Percentiles rank a stretch among this genome's conserved stretches.
These are phyloP conservation scores for Platanus orientalis DNA, from an alignment of 164 flowering plant species.

Conservation along the genomic window DNA sequence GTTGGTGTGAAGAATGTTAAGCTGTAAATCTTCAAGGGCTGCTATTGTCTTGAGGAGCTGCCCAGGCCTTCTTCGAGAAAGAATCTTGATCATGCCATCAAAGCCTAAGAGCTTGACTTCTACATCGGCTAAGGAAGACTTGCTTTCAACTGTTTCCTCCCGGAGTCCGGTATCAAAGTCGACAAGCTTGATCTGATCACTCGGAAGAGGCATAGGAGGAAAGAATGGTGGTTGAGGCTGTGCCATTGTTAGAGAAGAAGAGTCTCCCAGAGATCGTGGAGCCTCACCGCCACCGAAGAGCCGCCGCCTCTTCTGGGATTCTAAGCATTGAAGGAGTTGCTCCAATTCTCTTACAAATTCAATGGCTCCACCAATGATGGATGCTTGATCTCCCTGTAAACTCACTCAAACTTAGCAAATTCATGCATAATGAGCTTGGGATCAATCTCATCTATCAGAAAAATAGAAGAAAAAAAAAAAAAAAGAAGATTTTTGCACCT, in stretches of 20 bases:
- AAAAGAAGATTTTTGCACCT: too few relatives aligned
- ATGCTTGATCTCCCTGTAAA: constrained; percentile 93
- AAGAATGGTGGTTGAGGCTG: constrained; percentile 34
- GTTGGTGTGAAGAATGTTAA: constrained; percentile 83
- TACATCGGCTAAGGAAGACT: constrained; percentile 78
- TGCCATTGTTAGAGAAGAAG: constrained; percentile 25
- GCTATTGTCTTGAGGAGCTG: constrained; percentile 81
- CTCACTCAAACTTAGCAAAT: neutral
- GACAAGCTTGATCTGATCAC: constrained; percentile 36
- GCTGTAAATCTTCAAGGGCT: constrained; percentile 79
- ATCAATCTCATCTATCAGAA: too few relatives aligned
- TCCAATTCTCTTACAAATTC: constrained; percentile 94
- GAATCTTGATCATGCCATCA: constrained; percentile 85
- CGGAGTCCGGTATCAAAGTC: constrained; percentile 41
- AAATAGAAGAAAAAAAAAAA: too few relatives aligned
- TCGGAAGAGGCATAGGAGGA: constrained; percentile 32
- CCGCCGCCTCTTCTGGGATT: constrained; percentile 81
- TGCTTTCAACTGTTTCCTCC: constrained; percentile 79
- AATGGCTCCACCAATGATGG: constrained; percentile 95
- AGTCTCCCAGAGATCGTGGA: constrained; percentile 33
- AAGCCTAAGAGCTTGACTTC: constrained; percentile 82
- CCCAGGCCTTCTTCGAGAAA: constrained; percentile 78
- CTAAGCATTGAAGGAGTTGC: constrained; percentile 88
- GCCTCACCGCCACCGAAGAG: constrained; percentile 36
- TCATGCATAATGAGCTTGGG: neutral